phyloP scores from a whole-genome alignment of 306 rosid genomes.

The Prinsepia uniflora region DNA sequence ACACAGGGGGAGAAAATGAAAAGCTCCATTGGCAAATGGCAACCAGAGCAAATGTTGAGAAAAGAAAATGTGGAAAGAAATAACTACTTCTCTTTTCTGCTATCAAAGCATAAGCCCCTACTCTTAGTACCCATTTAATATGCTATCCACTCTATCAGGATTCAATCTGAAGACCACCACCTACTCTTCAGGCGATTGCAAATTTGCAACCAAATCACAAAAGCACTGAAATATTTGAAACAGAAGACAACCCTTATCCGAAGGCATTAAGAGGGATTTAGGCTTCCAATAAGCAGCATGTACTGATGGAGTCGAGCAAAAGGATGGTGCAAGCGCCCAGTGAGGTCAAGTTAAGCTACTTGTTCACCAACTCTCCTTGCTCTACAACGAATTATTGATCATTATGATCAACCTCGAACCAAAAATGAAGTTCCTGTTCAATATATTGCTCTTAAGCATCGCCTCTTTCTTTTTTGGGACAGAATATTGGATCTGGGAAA shows the following conservation, averaged over 20 bases:
- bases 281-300: neutral
- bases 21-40: neutral
- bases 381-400: neutral
- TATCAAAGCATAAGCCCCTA: neutral
- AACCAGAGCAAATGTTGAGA: neutral
- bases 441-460: neutral
- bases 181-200: too few relatives aligned
- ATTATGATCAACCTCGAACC: neutral
- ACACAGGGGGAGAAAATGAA: neutral
- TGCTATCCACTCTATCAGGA: neutral
- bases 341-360: neutral
- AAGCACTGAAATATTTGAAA: neutral
- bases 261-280: neutral
- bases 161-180: neutral
- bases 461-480: neutral
- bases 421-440: neutral
- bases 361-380: too few relatives aligned
- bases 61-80: neutral
- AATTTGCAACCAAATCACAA: too few relatives aligned
- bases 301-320: neutral
- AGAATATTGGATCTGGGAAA: neutral
- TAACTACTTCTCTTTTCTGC: neutral
- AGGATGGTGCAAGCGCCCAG: neutral
- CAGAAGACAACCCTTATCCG: neutral
- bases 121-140: conserved; percentile 7